Base-by-base conservation (phyloP, 805 yeast genomes). In the Saturnispora sanitii region DNA sequence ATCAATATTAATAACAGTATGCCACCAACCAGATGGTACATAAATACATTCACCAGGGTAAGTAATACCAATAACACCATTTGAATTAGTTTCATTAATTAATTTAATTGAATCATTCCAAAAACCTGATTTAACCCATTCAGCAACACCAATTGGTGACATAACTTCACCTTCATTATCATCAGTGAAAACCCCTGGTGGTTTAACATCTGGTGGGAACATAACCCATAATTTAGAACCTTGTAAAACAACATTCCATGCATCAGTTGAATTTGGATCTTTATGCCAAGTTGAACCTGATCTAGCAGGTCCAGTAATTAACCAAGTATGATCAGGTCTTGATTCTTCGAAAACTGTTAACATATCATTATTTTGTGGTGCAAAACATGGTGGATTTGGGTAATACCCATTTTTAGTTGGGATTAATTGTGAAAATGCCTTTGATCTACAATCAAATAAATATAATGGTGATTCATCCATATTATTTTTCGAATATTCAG, bases 1-100 rank as follows among this genome's bases (percentile, higher is more conserved):
- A 43, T 79, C 82, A 11, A 87, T 53, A 51, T 87, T 87, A n/a
- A 87, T 83, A 23, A 88, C 96, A 35, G 78, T 66, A 65, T 87
- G 96, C 96, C 96, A 87, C 96, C 96, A 87, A 1, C 94, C 94
- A n/a, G 87, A 71, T 3, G 96, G 96, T 6, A 87, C 96, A 56
- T 82, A 76, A 69, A 86, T 73, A 45, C 86, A 80, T 55, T 88
- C 94, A 5, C 88, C 90, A 0, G 86, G 81, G 48, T 75, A 76
- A 0, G 94, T 82, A 12, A 87, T 66, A 0, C 85, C 92, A 17
- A 87, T 75, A 17, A 67, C 54, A 49, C 49, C 49, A 28, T 45
- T 47, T 9, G 46, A 33, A 4, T 46, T 43, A 18, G 53, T 47
- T 12, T 47, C 47, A 40, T 71, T 68, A 13, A 75, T 71, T 34